Evolutionary conservation across 1,284 basidiomycete species (phyloP).

Genomic region (Ganoderma resinaceum): DNA sequence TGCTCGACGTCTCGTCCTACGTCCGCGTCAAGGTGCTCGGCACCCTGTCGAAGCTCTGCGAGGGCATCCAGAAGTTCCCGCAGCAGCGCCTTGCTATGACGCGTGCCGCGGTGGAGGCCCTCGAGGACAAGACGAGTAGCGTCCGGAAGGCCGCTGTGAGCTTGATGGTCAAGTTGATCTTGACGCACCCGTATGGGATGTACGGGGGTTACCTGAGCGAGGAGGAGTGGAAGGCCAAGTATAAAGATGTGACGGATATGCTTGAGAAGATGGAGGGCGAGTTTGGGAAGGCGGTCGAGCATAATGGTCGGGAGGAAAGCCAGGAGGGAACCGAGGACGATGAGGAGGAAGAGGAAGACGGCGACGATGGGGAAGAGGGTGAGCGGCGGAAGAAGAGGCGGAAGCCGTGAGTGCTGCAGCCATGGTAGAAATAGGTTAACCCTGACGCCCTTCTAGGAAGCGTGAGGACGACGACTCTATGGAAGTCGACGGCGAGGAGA

Average conservation of each 20-base stretch:
- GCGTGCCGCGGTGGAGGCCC: constrained; percentile 75
- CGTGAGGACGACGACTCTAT: constrained; percentile 51
- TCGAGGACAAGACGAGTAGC: constrained; percentile 91
- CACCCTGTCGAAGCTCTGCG: constrained; percentile 76
- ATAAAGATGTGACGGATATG: constrained; percentile 71
- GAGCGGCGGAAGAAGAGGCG: constrained; percentile 38
- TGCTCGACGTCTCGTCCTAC: constrained; percentile 90
- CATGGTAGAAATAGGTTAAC: too few relatives aligned
- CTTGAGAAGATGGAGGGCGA: constrained; percentile 62
- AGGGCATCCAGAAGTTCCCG: constrained; percentile 85
- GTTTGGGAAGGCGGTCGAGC: constrained; percentile 63
- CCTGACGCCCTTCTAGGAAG: constrained; percentile 4
- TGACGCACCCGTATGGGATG: constrained; percentile 92
- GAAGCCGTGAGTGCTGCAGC: constrained; percentile 39
- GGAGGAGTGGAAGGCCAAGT: constrained; percentile 79
- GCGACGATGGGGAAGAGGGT: constrained; percentile 41
- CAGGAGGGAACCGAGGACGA: constrained; percentile 41
- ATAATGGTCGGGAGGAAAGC: constrained; percentile 48
- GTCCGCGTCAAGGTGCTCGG: constrained; percentile 89
- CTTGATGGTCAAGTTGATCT: constrained; percentile 79
- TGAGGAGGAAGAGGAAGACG: constrained; percentile 30
- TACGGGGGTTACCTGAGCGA: constrained; percentile 86
- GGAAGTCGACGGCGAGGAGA: constrained; percentile 56
- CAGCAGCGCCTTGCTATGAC: constrained; percentile 86
- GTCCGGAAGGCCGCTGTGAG: constrained; percentile 89